These are phyloP conservation scores for Teunomyces funiuensis DNA, from an alignment of 805 yeast genomes.

Conservation along the genomic window DNA sequence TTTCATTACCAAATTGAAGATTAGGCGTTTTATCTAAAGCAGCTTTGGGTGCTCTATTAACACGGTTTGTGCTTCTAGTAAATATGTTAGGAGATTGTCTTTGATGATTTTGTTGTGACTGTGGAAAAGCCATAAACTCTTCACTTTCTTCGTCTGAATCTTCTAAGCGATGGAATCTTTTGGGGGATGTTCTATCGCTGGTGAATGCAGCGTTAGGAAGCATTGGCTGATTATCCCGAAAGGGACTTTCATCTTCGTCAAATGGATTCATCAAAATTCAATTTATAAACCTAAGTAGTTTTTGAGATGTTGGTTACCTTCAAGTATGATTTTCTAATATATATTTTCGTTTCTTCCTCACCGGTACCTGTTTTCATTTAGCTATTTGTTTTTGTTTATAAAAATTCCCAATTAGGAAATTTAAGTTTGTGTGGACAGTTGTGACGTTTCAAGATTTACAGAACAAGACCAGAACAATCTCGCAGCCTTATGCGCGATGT, in stretches of 20 bases:
- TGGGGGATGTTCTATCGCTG: conserved; percentile 37
- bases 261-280: background rate
- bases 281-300: background rate
- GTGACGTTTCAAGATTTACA: background rate
- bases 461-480: no score
- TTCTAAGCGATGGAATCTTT: conserved; percentile 30
- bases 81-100: conserved; percentile 47
- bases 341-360: background rate
- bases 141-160: conserved; percentile 24
- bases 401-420: conserved; percentile 9
- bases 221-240: conserved; percentile 31
- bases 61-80: conserved; percentile 35
- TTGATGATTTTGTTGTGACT: conserved; percentile 19
- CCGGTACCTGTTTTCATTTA: conserved; percentile 1
- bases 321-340: background rate
- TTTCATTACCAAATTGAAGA: conserved; percentile 15
- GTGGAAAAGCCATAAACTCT: conserved; percentile 31
- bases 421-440: conserved; percentile 1
- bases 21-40: conserved; percentile 30
- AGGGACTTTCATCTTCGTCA: conserved; percentile 21
- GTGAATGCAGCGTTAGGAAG: conserved; percentile 42
- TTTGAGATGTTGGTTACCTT: background rate
- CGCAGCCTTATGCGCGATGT: no score
- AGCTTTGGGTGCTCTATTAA: conserved; percentile 15
- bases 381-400: conserved; percentile 7